Conservation (phyloP, 371 early-diverging fungal genomes). For the Coemansia sp. region DNA sequence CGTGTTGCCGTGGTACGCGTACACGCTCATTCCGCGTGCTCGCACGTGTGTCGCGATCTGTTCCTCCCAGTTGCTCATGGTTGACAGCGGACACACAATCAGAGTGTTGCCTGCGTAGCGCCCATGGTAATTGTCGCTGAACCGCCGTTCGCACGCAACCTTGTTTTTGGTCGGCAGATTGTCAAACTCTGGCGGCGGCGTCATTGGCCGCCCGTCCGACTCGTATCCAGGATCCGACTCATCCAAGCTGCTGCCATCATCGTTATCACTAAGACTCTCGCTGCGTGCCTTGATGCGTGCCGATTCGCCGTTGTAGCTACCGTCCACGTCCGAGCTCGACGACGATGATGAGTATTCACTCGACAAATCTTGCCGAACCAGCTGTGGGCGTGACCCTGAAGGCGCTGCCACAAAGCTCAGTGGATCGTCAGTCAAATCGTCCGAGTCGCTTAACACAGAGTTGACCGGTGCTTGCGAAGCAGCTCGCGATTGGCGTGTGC, state of each 20-base stretch:
- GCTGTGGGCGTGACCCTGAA: neutral
- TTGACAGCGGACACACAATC: slow-evolving; percentile 59
- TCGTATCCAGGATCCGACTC: slow-evolving; percentile 13
- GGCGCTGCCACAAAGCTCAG: neutral
- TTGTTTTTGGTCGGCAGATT: slow-evolving; percentile 31
- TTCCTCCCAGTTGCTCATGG: slow-evolving; percentile 60
- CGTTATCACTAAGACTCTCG: slow-evolving; percentile 7
- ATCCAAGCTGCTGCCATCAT: neutral
- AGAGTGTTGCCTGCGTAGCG: slow-evolving; percentile 55
- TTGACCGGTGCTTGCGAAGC: neutral
- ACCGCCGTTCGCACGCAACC: slow-evolving; percentile 41
- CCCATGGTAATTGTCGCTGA: slow-evolving; percentile 43
- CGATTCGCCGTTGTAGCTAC: neutral
- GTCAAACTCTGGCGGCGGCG: slow-evolving; percentile 43
- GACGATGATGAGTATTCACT: slow-evolving; percentile 1
- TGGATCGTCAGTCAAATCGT: slow-evolving; percentile 16
- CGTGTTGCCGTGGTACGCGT: slow-evolving; percentile 55
- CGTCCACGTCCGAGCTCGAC: neutral
- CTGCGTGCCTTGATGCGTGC: neutral
- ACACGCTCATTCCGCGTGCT: slow-evolving; percentile 19
- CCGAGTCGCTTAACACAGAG: slow-evolving; percentile 13
- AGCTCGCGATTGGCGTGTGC: neutral
- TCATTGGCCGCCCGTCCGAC: slow-evolving; percentile 31
- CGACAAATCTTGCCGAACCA: neutral
- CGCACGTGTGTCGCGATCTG: slow-evolving; percentile 52